Conservation (phyloP, 1,139 yeast species). For the Protomyces lactucae-debilis region DNA sequence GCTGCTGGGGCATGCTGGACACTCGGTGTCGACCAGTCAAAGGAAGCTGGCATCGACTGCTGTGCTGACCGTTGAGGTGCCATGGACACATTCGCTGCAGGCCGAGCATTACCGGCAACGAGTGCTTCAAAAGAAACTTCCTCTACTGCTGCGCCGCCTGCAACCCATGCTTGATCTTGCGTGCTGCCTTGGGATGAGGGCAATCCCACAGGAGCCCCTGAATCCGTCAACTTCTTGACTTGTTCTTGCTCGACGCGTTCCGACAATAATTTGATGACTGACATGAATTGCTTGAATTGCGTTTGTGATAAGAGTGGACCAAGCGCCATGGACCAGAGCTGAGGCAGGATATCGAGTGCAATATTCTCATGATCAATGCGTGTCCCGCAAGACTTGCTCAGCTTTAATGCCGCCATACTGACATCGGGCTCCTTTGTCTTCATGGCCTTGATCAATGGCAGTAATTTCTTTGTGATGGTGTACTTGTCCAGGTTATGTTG, state of each 20-base stretch:
- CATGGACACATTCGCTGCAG: not conserved
- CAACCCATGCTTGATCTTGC: constrained; percentile 1
- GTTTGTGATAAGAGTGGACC: constrained; percentile 44
- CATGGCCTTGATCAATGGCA: constrained; percentile 69
- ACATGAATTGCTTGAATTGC: constrained; percentile 44
- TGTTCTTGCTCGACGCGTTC: constrained; percentile 42
- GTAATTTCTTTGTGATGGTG: constrained; percentile 66
- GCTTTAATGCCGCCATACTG: constrained; percentile 51
- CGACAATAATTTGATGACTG: constrained; percentile 42
- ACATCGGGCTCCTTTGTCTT: constrained; percentile 73
- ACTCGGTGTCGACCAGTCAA: constrained; percentile 20
- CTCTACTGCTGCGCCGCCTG: constrained; percentile 5
- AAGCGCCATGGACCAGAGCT: constrained; percentile 48
- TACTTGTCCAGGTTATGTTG: constrained; percentile 61
- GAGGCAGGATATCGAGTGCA: constrained; percentile 50
- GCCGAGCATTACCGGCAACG: constrained; percentile 4
- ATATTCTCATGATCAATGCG: constrained; percentile 45
- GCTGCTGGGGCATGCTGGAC: not conserved
- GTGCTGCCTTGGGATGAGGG: not conserved
- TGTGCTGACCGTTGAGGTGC: not conserved
- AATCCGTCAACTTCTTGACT: constrained; percentile 33
- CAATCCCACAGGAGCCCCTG: constrained; percentile 15
- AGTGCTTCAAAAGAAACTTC: constrained; percentile 20
- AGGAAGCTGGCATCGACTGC: not conserved
- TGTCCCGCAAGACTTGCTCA: constrained; percentile 45